phyloP scores from a whole-genome alignment of 495 filamentous ascomycete genomes.

The Aspergillus kassunensis region DNA sequence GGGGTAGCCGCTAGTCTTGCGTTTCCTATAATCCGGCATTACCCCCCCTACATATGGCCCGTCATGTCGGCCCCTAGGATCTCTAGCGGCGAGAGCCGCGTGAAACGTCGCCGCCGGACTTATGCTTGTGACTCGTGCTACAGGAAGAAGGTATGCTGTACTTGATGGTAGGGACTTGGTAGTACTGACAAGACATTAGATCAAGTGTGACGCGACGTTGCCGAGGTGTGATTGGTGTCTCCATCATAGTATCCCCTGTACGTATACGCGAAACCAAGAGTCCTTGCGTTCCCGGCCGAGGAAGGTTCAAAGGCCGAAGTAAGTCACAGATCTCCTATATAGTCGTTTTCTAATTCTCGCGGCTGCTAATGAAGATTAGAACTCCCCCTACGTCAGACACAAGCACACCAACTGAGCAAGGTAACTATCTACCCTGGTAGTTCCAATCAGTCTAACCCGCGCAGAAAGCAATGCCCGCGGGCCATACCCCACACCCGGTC shows the following conservation, averaged over 20 bases:
- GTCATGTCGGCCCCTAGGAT: too few species aligned
- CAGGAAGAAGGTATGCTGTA: background rate
- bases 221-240: conserved; percentile 8
- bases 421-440: too few species aligned
- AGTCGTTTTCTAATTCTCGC: background rate
- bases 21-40: too few species aligned
- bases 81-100: background rate
- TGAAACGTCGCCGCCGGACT: background rate
- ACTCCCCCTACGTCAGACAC: background rate
- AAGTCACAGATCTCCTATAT: too few species aligned
- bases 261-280: background rate
- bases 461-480: background rate
- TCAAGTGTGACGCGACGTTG: background rate
- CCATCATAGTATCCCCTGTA: background rate
- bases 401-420: too few species aligned
- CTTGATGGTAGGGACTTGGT: too few species aligned
- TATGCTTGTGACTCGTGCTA: background rate
- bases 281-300: background rate
- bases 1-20: too few species aligned
- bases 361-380: background rate
- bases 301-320: background rate
- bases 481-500: too few species aligned
- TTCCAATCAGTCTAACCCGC: background rate
- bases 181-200: too few species aligned
- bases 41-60: too few species aligned